Evolutionary conservation across 257 asterid species (phyloP), one percentile per base, ranked within the genome.

Genomic region (Solanum tacnaense): DNA sequence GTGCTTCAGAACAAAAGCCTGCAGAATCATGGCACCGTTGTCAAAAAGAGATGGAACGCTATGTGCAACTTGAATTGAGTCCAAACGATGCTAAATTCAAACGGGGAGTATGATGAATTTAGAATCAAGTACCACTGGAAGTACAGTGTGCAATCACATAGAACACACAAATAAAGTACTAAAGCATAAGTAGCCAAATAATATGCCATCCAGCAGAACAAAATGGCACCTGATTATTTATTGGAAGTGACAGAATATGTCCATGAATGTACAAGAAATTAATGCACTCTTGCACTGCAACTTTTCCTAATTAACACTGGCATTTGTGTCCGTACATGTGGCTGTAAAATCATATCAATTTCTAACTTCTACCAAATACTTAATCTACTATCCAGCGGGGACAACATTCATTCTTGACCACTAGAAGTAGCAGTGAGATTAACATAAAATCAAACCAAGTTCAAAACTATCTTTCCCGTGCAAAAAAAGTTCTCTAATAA

Each of bases 1-100:
- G 91, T 95, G 89, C 89, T 95, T 97, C 88, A 97, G 97, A 76
- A 97, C 98, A 91, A 93, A 97, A 87, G 98, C 99, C 99, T 97
- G 98, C 94, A 94, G 35, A 88, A 89, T 73, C 91, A 88, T 87
- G 75, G 91, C 73, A 87, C 52, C 65, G 12, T 29, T 84, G 91
- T 89, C 86, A 93, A 68, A 86, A 68, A 36, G 25, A 76, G 83
- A 86, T 75, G 79, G 81, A 71, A 41, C 60, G 10, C 20, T 82
- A 82, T 9, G 44, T 49, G 86, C 44, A 49, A 76, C 71, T 31
- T 29, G 65, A 82, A 82, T 82, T 10, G 70, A 49, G 44, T 82
- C 70, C 86, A 49, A 49, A 82, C 11, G 70, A 82, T 82, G 70
- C 86, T 31, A 29, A 31, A 46, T 2, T 46, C 70, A 31, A 82